phyloP scores from a whole-genome alignment of 2,329 filamentous ascomycete species.

The Epichloe sp. region DNA sequence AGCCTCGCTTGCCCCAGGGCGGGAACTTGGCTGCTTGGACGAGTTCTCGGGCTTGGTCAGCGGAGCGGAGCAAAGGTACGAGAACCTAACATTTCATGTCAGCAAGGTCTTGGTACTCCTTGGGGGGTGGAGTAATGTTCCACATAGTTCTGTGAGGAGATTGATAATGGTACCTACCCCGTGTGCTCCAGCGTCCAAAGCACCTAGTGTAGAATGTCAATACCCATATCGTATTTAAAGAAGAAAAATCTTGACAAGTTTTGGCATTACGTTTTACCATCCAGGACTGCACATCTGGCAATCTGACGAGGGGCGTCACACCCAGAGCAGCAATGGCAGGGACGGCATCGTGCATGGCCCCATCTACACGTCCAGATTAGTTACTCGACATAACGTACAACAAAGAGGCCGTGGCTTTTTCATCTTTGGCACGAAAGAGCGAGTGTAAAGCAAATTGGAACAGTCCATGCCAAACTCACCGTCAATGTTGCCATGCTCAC shows the following conservation, averaged over 20 bases:
- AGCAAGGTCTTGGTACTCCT: not conserved
- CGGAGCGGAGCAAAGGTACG: conserved; percentile 30
- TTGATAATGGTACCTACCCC: conserved; percentile 24
- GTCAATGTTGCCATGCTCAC: conserved; percentile 39
- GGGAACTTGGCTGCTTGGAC: conserved; percentile 38
- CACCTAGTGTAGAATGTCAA: conserved; percentile 16
- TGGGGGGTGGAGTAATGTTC: not conserved
- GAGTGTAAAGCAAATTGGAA: not conserved
- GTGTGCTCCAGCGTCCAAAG: conserved; percentile 37
- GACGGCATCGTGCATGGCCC: conserved; percentile 40
- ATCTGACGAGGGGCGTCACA: conserved; percentile 30
- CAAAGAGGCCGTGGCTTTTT: too few species aligned
- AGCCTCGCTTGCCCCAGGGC: conserved; percentile 33
- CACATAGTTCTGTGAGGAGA: not conserved
- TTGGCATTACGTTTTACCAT: conserved; percentile 29
- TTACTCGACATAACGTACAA: not conserved
- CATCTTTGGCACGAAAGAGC: too few species aligned
- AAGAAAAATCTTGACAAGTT: not conserved
- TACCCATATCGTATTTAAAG: not conserved
- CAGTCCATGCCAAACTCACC: conserved; percentile 17
- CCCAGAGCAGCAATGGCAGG: conserved; percentile 36
- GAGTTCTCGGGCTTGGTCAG: conserved; percentile 30
- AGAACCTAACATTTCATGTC: conserved; percentile 23
- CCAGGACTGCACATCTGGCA: conserved; percentile 37
- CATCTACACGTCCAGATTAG: conserved; percentile 18